Percentiles rank a stretch among this genome's conserved stretches.
Evolutionary conservation across 2,329 filamentous ascomycete genomes (phyloP).

Genomic region (Diaporthe citrichinensis): DNA sequence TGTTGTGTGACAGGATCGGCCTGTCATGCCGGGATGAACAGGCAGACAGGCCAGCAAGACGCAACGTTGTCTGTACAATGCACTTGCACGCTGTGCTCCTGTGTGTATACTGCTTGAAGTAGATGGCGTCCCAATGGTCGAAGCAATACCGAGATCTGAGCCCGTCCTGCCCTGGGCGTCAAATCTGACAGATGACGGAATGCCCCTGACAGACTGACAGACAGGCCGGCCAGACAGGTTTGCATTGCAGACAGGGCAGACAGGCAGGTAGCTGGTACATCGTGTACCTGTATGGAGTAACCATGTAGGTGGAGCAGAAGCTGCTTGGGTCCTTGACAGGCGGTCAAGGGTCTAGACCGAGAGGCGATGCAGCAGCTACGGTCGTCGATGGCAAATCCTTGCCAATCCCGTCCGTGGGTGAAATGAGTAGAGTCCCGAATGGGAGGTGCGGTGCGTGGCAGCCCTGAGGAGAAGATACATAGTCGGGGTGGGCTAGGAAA

Average conservation of each 20-base stretch:
- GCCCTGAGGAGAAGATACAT: background rate
- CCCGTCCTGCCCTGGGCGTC: slow-evolving; percentile 1
- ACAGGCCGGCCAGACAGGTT: background rate
- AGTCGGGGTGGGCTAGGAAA: background rate
- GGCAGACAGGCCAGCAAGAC: background rate
- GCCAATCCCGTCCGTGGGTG: background rate
- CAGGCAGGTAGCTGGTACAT: background rate
- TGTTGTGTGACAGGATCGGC: slow-evolving; percentile 15
- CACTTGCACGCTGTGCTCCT: background rate
- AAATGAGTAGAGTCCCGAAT: background rate
- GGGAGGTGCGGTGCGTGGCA: slow-evolving; percentile 9
- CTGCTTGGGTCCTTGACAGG: slow-evolving; percentile 30
- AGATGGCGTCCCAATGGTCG: slow-evolving; percentile 9
- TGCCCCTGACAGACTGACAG: slow-evolving; percentile 20
- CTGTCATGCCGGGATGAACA: background rate
- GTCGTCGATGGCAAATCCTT: slow-evolving; percentile 21
- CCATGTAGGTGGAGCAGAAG: background rate
- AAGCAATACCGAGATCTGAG: slow-evolving; percentile 23
- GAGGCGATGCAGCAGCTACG: background rate
- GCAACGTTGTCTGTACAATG: background rate
- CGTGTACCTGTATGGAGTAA: background rate
- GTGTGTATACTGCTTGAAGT: background rate
- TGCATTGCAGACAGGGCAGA: background rate
- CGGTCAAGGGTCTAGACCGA: slow-evolving; percentile 37
- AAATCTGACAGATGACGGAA: slow-evolving; percentile 24